Evolutionary conservation across 768 basidiomycete species (phyloP).

Genomic region (Lactarius deliciosus): DNA sequence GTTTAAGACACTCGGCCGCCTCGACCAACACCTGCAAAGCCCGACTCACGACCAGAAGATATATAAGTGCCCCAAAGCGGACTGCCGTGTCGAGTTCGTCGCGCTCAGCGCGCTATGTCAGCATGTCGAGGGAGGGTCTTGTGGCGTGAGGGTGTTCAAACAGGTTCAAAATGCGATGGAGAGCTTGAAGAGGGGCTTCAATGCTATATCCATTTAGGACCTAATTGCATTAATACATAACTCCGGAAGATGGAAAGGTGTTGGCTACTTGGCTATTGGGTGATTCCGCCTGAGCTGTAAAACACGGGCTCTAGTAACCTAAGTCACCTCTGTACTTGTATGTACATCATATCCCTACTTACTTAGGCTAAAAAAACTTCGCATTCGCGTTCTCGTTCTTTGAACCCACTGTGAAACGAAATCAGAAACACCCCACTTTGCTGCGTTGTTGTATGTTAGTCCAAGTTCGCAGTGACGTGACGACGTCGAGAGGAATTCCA

Average conservation of each 20-base stretch:
- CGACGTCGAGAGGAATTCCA: too few relatives aligned
- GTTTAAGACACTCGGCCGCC: slow-evolving; percentile 42
- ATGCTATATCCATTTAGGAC: slow-evolving; percentile 2
- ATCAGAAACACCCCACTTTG: not conserved
- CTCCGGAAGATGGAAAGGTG: too few relatives aligned
- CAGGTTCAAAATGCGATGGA: slow-evolving; percentile 18
- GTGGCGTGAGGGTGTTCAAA: slow-evolving; percentile 18
- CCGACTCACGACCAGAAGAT: slow-evolving; percentile 35
- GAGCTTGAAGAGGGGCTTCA: slow-evolving; percentile 1
- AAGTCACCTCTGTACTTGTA: not conserved
- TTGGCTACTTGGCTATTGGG: too few relatives aligned
- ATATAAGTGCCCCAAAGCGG: slow-evolving; percentile 12
- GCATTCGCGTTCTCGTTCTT: not conserved
- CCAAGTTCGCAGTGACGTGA: not conserved
- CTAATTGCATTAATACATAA: too few relatives aligned
- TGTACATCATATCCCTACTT: not conserved
- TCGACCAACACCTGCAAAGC: slow-evolving; percentile 66
- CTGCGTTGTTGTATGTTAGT: not conserved
- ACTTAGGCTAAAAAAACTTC: not conserved
- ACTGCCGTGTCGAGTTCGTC: slow-evolving; percentile 11
- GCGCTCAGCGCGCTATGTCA: slow-evolving; percentile 16
- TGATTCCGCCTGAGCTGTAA: not conserved
- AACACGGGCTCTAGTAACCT: not conserved
- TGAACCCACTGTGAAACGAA: not conserved
- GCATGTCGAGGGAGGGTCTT: slow-evolving; percentile 20